These are phyloP conservation scores for Bremia lactucae DNA, from an alignment of 352 stramenopile species.

Conservation along the genomic window DNA sequence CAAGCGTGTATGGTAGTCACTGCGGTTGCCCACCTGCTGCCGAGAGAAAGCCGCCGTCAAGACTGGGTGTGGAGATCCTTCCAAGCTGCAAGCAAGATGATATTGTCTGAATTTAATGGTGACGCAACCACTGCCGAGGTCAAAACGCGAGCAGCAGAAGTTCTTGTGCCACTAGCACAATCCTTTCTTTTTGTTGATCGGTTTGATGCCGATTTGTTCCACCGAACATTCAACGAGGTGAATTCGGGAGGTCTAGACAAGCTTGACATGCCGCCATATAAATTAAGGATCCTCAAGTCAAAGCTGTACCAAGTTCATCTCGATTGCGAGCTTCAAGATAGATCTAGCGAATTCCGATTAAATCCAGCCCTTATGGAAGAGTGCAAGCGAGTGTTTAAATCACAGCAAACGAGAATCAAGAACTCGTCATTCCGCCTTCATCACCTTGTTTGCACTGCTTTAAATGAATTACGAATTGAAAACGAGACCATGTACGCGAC, in stretches of 20 bases:
- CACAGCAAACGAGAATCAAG: conserved; percentile 38
- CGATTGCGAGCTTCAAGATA: conserved; percentile 32
- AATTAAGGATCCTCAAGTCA: conserved; percentile 25
- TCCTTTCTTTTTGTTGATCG: conserved; percentile 38
- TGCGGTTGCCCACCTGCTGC: conserved; percentile 32
- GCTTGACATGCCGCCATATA: conserved; percentile 19
- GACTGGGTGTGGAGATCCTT: conserved; percentile 42
- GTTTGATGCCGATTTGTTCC: conserved; percentile 48
- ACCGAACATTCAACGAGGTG: conserved; percentile 29
- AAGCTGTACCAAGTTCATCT: conserved; percentile 63
- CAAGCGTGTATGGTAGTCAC: conserved; percentile 42
- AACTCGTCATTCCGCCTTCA: conserved; percentile 46
- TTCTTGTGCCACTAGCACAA: conserved; percentile 34
- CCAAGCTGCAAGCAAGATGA: conserved; percentile 23
- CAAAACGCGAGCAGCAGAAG: conserved; percentile 16
- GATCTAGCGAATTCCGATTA: conserved; percentile 27
- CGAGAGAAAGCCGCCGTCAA: conserved; percentile 38
- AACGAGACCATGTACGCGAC: conserved; percentile 23
- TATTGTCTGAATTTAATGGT: conserved; percentile 17
- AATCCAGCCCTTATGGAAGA: conserved; percentile 16
- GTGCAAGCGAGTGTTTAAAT: conserved; percentile 36
- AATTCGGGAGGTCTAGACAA: conserved; percentile 33
- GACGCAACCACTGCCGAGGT: conserved; percentile 14
- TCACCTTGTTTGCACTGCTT: conserved; percentile 41
- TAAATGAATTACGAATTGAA: conserved; percentile 41